These are phyloP conservation scores for Trametes cubensis DNA, from an alignment of 768 basidiomycete species.

Conservation along the genomic window DNA sequence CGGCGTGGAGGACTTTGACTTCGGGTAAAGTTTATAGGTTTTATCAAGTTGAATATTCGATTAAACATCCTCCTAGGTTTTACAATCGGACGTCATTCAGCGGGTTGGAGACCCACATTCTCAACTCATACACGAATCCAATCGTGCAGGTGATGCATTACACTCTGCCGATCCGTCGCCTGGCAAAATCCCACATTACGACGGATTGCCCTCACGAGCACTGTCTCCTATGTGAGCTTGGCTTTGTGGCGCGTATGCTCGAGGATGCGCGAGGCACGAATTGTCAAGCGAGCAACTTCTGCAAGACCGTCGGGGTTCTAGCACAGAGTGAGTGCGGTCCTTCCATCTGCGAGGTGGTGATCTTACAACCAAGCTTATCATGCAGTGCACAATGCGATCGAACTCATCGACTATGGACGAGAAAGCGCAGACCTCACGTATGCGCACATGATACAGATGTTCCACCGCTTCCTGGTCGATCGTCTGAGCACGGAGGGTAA, in stretches of 20 bases:
- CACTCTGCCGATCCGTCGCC: slow-evolving; percentile 67
- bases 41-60: background rate
- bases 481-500: slow-evolving; percentile 78
- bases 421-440: slow-evolving; percentile 78
- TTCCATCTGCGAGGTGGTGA: background rate
- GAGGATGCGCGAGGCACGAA: slow-evolving; percentile 94
- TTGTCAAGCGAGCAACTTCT: slow-evolving; percentile 97
- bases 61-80: slow-evolving; percentile 53
- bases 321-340: slow-evolving; percentile 74
- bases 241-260: slow-evolving; percentile 93
- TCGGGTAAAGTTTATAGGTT: slow-evolving; percentile 59
- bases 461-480: slow-evolving; percentile 93
- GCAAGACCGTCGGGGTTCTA: slow-evolving; percentile 86
- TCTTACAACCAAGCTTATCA: background rate
- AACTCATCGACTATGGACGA: slow-evolving; percentile 85
- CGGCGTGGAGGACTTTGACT: slow-evolving; percentile 98
- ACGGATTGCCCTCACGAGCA: slow-evolving; percentile 88
- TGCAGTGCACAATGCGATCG: slow-evolving; percentile 74
- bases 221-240: slow-evolving; percentile 92
- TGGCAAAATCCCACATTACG: slow-evolving; percentile 92
- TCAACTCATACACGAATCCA: slow-evolving; percentile 95
- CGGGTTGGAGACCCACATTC: slow-evolving; percentile 94
- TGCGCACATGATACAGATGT: slow-evolving; percentile 87
- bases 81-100: slow-evolving; percentile 92
- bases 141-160: slow-evolving; percentile 92